Evolutionary conservation across 1,139 yeast species (phyloP), one percentile per base, ranked within the genome.

Genomic region (Suhomyces maxii): DNA sequence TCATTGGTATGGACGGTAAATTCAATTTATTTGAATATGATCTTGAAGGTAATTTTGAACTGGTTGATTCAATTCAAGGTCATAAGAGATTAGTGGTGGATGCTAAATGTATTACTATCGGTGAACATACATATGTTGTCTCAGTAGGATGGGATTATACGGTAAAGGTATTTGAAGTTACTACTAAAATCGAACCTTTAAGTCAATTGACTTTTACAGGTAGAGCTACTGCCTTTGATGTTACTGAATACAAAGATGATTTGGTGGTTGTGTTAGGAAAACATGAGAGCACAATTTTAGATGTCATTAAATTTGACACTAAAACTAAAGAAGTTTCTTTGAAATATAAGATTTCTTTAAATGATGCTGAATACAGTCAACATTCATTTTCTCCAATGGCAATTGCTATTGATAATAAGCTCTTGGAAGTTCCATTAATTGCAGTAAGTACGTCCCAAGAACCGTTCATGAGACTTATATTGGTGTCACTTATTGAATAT

Each of bases 331-430:
- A 52, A 3, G 39, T 65, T 43, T 49, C 44, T 13, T 50, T 77
- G 4, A 44, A 69, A 11, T 73, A 71, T 47, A 77, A 77, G 52
- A 65, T 86, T 6, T 84, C 93, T 0, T 66, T 86, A 46, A 86
- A 86, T 59, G 90, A 84, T 59, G 87, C 95, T 0, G 86, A 86
- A 55, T 87, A 86, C 56, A 76, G 83, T n/a, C 77, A 84, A 34
- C 78, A 82, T 47, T 77, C 83, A 1, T 88, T 88, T 61, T 76
- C 84, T 18, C 85, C 89, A 2, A 71, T 83, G 64, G 66, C 69
- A 36, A 65, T 84, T 37, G 56, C 71, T 5, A 57, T 77, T 31
- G 61, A 55, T 48, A 47, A 45, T 5, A 42, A 31, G 9, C 46
- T 56, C 3, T 49, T 23, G 26, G 36, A 30, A 9, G 41, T 58